Percentiles rank a stretch among this genome's conserved stretches.
Evolutionary conservation across 1,139 yeast species (phyloP).

Genomic region (Pichia sp.): DNA sequence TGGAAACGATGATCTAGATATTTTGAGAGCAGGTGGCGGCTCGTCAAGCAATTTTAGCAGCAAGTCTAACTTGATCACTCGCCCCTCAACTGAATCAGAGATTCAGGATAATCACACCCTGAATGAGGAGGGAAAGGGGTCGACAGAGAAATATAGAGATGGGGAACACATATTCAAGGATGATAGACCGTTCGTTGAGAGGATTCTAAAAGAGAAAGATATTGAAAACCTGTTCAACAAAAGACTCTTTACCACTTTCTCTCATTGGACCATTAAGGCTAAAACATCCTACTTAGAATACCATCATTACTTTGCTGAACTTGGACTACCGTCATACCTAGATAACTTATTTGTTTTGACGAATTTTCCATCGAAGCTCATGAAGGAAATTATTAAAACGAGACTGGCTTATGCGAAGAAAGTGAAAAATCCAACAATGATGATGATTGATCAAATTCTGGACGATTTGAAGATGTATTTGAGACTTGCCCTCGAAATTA

Average conservation of each 20-base stretch:
- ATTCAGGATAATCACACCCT: no score
- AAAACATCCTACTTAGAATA: slow-evolving; percentile 62
- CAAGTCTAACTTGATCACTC: not conserved
- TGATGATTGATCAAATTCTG: slow-evolving; percentile 94
- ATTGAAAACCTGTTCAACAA: slow-evolving; percentile 55
- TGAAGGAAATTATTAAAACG: slow-evolving; percentile 72
- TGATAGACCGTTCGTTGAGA: slow-evolving; percentile 73
- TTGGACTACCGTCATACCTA: slow-evolving; percentile 72
- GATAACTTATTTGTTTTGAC: slow-evolving; percentile 63
- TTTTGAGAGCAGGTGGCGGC: slow-evolving; percentile 17
- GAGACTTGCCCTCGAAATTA: slow-evolving; percentile 67
- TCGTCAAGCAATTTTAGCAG: not conserved
- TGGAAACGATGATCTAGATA: slow-evolving; percentile 74
- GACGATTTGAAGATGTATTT: slow-evolving; percentile 79
- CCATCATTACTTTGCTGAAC: slow-evolving; percentile 53
- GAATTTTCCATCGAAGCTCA: slow-evolving; percentile 69
- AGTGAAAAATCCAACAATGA: slow-evolving; percentile 79
- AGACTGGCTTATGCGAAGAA: slow-evolving; percentile 75
- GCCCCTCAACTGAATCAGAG: not conserved
- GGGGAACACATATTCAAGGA: slow-evolving; percentile 44
- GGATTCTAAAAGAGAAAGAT: slow-evolving; percentile 79
- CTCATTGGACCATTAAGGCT: slow-evolving; percentile 74
- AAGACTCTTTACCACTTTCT: slow-evolving; percentile 51
- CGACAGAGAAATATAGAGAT: not conserved
- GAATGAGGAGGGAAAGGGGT: no score